Base-by-base conservation (phyloP, 768 basidiomycete species). In the Cystofilobasidium bisporidii region DNA sequence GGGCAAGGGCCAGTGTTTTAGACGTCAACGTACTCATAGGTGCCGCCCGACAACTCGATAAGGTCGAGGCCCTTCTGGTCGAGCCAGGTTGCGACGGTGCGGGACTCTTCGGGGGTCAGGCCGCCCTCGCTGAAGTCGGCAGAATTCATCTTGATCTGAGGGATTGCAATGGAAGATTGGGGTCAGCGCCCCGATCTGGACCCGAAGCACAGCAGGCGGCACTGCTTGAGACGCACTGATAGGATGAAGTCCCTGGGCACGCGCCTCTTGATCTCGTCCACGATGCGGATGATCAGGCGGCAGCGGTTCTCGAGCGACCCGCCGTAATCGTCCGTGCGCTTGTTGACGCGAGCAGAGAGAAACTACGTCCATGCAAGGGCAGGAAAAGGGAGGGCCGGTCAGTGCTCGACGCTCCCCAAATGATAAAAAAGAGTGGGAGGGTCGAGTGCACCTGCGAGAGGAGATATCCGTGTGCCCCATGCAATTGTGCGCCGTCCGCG, bases 231-330 rank as follows among this genome's bases (percentile, higher is more conserved):
- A n/a, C n/a, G n/a, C n/a, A n/a, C n/a, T n/a, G 61, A 63, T 32
- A 68, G 61, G 30, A 68, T 26, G 67, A 68, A 68, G 33, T 66
- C 48, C 22, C 41, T n/a, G 22, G 67, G 67, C 6, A 68, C 61
- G 9, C 67, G 67, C 20, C 10, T 10, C 67, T 68, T 68, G 71
- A 79, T 73, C 22, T 70, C 76, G 30, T 75, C 76, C 47, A 76
- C 68, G 57, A 77, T 74, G 45, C 77, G 74, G 30, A 79, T 72
- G 43, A 74, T 68, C 71, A 79, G 75, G 10, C 77, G 64, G 30
- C 73, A 70, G n/a, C 79, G 71, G 69, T 78, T 79, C 71, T 76
- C 75, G 40, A 77, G 71, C 0, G 72, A 72, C 1, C 78, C 55
- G 41, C 56, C 61, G 61, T 63, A 68, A 3, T 68, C 61, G 71